Conservation (phyloP, 768 basidiomycete genomes). For the Pilatotrama ljubarskyi region DNA sequence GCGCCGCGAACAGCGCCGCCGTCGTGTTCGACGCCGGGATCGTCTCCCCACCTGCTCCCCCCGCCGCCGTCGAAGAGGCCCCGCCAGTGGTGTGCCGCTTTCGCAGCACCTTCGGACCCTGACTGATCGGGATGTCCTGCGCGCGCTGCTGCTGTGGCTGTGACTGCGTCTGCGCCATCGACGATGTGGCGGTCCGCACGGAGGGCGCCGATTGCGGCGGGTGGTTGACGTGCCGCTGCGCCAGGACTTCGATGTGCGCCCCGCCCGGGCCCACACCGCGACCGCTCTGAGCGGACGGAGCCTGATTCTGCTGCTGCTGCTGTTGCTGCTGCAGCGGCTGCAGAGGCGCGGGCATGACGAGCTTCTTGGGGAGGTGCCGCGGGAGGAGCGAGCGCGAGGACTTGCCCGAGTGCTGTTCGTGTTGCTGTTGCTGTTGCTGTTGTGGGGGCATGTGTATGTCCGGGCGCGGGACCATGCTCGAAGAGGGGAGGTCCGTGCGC, state of each 20-base stretch:
- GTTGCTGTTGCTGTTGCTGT: too few species aligned
- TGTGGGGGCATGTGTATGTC: slow-evolving; percentile 21
- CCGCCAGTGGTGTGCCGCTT: slow-evolving; percentile 24
- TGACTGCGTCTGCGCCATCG: background rate
- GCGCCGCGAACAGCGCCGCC: slow-evolving; percentile 27
- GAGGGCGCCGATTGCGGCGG: background rate
- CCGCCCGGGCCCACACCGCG: background rate
- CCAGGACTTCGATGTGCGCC: slow-evolving; percentile 17
- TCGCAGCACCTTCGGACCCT: slow-evolving; percentile 28
- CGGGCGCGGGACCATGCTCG: slow-evolving; percentile 10
- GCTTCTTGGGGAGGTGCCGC: slow-evolving; percentile 56
- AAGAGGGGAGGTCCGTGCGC: background rate
- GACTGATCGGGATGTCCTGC: slow-evolving; percentile 29
- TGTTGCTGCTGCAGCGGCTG: slow-evolving; percentile 34
- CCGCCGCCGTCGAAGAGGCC: background rate
- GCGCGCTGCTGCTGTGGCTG: slow-evolving; percentile 4
- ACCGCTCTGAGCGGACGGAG: too few species aligned
- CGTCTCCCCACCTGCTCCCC: background rate
- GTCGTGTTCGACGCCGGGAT: slow-evolving; percentile 21
- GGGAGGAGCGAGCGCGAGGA: slow-evolving; percentile 22
- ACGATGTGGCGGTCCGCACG: background rate
- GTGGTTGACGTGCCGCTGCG: slow-evolving; percentile 16
- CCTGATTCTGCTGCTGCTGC: background rate
- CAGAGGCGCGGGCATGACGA: slow-evolving; percentile 76
- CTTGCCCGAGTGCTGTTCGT: background rate